Base-by-base conservation (phyloP, 805 yeast genomes). In the Babjeviella inositovora region DNA sequence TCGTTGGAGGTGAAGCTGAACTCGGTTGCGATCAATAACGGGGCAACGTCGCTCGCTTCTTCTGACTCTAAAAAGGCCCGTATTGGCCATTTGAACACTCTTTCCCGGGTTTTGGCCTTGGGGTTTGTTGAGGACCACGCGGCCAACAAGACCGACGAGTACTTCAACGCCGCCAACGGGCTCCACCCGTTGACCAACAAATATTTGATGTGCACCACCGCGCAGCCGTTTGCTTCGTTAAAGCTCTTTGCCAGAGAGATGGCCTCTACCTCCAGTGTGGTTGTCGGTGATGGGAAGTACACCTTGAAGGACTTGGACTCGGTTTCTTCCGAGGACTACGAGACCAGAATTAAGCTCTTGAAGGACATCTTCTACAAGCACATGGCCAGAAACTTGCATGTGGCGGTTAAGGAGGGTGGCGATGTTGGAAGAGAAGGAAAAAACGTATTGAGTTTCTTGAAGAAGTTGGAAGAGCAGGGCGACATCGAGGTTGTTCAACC, bases 401-500 rank as follows among this genome's bases (percentile, higher is more conserved):
- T 51, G 18, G 35, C 67, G 15, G 43, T 68, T 7, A 68, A 67
- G 34, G 90, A 77, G 32, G 92, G 82, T 8, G 85, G 85, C 2
- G 80, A 71, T 22, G 49, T 62, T 11, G 84, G 84, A 3, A 60
- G 70, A 30, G 60, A 52, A 28, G 55, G 57, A 12, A 41, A 43
- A 22, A 32, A 35, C 41, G 53, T 32, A 17, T 43, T 18, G 34
- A 17, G 13, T 11, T 33, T 9, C 14, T 31, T 26, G 30, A 19
- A 29, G 9, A 17, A 22, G 17, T 25, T 30, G 9, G 23, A 25
- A 4, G 14, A 20, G 10, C 26, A 25, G 9, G 23, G 22, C 15
- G 19, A 25, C n/a, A n/a, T n/a, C n/a, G n/a, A n/a, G n/a, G n/a
- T n/a, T n/a, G n/a, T n/a, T n/a, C n/a, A n/a, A n/a, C n/a, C n/a